A percentile compares a stretch with the other conserved stretches of the same genome.
Conservation (phyloP, 2,329 filamentous ascomycete genomes). For the Aspergillus bombycis region DNA sequence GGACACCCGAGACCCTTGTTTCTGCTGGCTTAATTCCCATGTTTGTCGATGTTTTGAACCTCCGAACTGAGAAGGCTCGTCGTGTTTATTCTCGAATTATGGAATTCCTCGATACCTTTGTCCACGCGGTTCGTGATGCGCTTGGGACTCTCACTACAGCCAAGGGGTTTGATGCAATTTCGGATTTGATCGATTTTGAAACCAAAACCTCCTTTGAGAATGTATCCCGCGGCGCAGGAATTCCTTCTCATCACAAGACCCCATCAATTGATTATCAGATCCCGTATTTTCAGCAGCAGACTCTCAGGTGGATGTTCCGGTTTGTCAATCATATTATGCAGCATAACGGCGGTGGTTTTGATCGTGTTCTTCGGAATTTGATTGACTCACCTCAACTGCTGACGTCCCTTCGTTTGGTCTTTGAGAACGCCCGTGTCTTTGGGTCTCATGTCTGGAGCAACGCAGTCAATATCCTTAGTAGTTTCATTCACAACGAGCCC, state of each 20-base stretch:
- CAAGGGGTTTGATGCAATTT: constrained; percentile 84
- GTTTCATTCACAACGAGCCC: constrained; percentile 98
- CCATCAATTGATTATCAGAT: constrained; percentile 90
- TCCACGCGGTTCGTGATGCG: constrained; percentile 82
- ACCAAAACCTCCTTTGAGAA: constrained; percentile 70
- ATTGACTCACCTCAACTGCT: constrained; percentile 91
- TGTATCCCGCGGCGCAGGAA: constrained; percentile 70
- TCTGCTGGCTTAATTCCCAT: constrained; percentile 87
- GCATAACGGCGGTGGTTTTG: constrained; percentile 79
- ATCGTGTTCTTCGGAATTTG: constrained; percentile 85
- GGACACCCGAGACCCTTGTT: constrained; percentile 81
- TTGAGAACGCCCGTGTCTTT: constrained; percentile 77
- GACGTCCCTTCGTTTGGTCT: constrained; percentile 75
- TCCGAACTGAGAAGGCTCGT: constrained; percentile 80
- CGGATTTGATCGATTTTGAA: constrained; percentile 81
- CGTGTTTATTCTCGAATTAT: constrained; percentile 82
- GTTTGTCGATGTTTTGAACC: constrained; percentile 81
- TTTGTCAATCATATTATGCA: constrained; percentile 96
- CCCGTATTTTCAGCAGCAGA: constrained; percentile 90
- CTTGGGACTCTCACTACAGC: constrained; percentile 81
- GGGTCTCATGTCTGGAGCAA: constrained; percentile 96
- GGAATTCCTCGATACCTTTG: constrained; percentile 83
- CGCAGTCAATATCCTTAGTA: constrained; percentile 86
- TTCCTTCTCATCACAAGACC: constrained; percentile 72
- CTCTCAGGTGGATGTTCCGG: constrained; percentile 90